Evolutionary conservation across 176 grass and related monocot species (phyloP), one percentile per base, ranked within the genome.

Genomic region (Ampelocalamus luodianensis): DNA sequence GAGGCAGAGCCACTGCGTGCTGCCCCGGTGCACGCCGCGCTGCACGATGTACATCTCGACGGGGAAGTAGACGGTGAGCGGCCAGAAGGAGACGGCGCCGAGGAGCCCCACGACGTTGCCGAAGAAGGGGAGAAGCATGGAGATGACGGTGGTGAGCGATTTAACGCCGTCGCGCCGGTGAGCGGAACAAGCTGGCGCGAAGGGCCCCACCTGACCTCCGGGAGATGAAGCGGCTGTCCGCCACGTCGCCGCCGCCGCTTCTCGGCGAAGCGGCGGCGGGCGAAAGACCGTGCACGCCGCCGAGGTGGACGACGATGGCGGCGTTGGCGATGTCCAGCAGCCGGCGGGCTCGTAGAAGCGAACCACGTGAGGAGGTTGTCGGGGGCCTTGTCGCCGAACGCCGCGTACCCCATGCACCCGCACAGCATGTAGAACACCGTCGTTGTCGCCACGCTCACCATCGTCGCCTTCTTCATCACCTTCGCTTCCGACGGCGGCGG

Each of bases 21-120:
- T 90, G 20, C 80, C 39, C 0, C 85, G 77, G 0, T 82, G 77
- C 40, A 98, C 85, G 22, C 17, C 66, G 34, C 83, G 89, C 66
- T 95, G 91, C 69, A 27, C 82, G 63, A 97, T 94, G 74, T 94
- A 94, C 90, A 97, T 97, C 87, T 92, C 88, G 2, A 97, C 80
- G 22, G 95, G 95, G 81, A 94, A 94, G 83, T 89, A 94, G 4
- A 97, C 92, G 9, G 92, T 97, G 68, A 97, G 89, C 64, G 95
- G 95, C 95, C 95, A 97, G 86, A 97, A 97, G 20, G 88, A 89
- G 54, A 98, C 54, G n/a, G 96, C 96, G 18, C 96, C 96, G 43
- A 99, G 91, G 44, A 99, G 86, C 0, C 93, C 91, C 3, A 93
- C 90, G 1, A 98, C 83, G 71, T 93, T 89, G 18, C 88, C 94